Conservation (phyloP, 2,329 filamentous ascomycete genomes). For the Epichloe aotearoae region DNA sequence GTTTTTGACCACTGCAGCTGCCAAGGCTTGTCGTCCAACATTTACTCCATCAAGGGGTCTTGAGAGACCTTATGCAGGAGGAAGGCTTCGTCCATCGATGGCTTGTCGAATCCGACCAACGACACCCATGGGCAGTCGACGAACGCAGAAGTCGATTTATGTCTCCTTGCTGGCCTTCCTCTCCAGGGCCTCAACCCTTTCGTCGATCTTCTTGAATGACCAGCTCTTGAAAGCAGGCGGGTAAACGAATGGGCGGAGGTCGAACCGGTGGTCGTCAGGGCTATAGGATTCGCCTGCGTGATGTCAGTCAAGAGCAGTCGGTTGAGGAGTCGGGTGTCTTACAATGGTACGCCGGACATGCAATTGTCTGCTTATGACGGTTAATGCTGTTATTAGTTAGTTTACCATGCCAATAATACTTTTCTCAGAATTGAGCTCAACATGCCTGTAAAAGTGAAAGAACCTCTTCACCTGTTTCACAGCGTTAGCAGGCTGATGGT, state of each 20-base stretch:
- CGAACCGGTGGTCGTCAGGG: slow-evolving; percentile 4
- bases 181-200: slow-evolving; percentile 21
- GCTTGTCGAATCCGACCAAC: no score
- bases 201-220: slow-evolving; percentile 27
- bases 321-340: not conserved
- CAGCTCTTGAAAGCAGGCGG: slow-evolving; percentile 21
- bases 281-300: not conserved
- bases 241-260: slow-evolving; percentile 15
- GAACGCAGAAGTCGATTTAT: not conserved
- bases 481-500: not conserved
- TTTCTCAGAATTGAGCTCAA: not conserved
- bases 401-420: no score
- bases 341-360: slow-evolving; percentile 1
- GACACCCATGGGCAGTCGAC: no score
- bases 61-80: no score
- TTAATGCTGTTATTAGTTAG: slow-evolving; percentile 4
- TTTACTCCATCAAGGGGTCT: no score
- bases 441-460: not conserved
- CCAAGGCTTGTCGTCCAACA: no score
- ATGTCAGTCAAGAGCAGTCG: not conserved
- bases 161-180: slow-evolving; percentile 6
- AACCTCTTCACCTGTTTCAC: not conserved
- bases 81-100: no score
- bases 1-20: no score
- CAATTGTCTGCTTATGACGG: not conserved